Evolutionary conservation across 352 stramenopile species (phyloP).

Genomic region (Phytophthora pistaciae): DNA sequence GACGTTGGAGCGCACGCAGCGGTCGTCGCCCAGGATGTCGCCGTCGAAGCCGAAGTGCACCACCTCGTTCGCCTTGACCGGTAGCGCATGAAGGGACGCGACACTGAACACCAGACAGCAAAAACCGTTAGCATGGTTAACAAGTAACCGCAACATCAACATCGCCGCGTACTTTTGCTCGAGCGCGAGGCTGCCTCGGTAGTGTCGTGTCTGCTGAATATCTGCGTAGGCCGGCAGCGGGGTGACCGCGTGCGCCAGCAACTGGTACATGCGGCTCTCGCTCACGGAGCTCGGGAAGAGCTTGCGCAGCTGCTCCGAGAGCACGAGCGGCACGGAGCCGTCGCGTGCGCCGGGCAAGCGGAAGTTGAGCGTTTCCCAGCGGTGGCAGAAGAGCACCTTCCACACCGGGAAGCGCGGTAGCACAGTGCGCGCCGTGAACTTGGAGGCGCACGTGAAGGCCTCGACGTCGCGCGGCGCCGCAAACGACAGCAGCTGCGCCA

Average conservation of each 20-base stretch:
- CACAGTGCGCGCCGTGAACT: slow-evolving; percentile 33
- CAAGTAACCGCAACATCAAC: background rate
- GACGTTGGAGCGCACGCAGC: slow-evolving; percentile 40
- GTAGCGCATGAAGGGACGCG: slow-evolving; percentile 32
- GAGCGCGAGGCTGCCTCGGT: slow-evolving; percentile 33
- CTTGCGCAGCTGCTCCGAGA: slow-evolving; percentile 27
- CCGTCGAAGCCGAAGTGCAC: slow-evolving; percentile 41
- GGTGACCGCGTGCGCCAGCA: slow-evolving; percentile 41
- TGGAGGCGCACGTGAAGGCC: slow-evolving; percentile 43
- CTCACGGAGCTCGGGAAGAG: slow-evolving; percentile 32
- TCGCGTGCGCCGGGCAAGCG: slow-evolving; percentile 20
- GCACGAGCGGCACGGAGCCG: slow-evolving; percentile 19
- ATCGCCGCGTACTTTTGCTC: slow-evolving; percentile 38
- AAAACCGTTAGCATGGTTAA: slow-evolving; percentile 1
- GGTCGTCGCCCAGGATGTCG: slow-evolving; percentile 44
- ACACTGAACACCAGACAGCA: slow-evolving; percentile 29
- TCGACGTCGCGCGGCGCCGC: slow-evolving; percentile 41
- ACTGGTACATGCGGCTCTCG: slow-evolving; percentile 45
- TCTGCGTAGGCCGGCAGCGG: slow-evolving; percentile 41
- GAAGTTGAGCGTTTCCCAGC: slow-evolving; percentile 49
- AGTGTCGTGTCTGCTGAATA: slow-evolving; percentile 38
- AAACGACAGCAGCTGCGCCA: slow-evolving; percentile 39
- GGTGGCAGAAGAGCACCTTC: slow-evolving; percentile 41
- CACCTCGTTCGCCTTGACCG: slow-evolving; percentile 20
- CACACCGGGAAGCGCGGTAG: slow-evolving; percentile 45